Percentiles rank a stretch among this genome's conserved stretches.
Evolutionary conservation across 768 basidiomycete species (phyloP).

Genomic region (Leucosporidium scottii): DNA sequence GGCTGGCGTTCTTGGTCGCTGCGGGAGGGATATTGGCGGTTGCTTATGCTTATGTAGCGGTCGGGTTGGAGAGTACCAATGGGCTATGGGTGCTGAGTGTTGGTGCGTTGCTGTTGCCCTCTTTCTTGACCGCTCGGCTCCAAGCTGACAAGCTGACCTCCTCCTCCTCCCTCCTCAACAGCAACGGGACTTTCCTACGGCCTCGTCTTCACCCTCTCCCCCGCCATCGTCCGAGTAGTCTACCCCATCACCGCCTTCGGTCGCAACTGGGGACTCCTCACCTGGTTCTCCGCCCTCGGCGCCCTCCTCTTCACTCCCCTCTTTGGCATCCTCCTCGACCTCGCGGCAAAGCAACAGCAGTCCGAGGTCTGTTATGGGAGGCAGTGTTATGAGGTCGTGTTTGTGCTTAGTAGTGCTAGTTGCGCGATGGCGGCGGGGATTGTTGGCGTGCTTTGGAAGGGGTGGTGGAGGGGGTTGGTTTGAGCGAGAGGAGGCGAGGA

Average conservation of each 20-base stretch:
- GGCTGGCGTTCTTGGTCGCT: constrained; percentile 11
- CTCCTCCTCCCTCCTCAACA: background rate
- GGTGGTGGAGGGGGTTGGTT: constrained; percentile 4
- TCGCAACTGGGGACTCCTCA: constrained; percentile 27
- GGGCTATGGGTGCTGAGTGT: constrained; percentile 23
- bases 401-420: background rate
- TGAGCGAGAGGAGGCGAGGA: no score
- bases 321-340: constrained; percentile 22
- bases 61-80: background rate
- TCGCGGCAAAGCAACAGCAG: constrained; percentile 1
- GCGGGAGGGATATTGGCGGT: constrained; percentile 2
- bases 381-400: background rate
- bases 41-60: constrained; percentile 15
- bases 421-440: constrained; percentile 1
- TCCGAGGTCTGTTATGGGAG: background rate
- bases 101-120: constrained; percentile 12
- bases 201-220: constrained; percentile 20
- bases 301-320: constrained; percentile 29
- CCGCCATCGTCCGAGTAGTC: constrained; percentile 18
- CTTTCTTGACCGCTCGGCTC: constrained; percentile 9
- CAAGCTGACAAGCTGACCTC: no score
- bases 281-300: constrained; percentile 29
- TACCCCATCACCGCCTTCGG: constrained; percentile 22
- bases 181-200: constrained; percentile 20
- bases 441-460: background rate